Evolutionary conservation across 441 rosid species (phyloP), one percentile per base, ranked within the genome.

Genomic region (Daphne laureola): DNA sequence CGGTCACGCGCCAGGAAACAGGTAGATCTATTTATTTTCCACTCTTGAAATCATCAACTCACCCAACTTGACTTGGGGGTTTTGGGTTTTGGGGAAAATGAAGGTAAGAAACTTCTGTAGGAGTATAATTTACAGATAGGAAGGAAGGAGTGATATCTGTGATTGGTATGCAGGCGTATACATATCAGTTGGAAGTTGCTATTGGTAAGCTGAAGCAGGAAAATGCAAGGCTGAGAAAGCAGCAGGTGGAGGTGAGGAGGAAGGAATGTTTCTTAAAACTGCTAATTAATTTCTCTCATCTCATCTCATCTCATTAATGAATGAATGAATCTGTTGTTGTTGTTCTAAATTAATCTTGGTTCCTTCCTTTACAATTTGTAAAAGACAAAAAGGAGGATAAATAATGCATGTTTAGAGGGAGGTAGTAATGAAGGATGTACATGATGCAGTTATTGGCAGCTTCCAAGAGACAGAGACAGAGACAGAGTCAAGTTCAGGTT

Each of bases 1-100:
- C 74, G 81, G 15, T 79, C 84, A n/a, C 73, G 84, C 54, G 78
- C 81, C 9, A 71, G 81, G 67, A 79, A 73, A 42, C 84, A 76
- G 75, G 84, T 57, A 61, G 13, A 42, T 17, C 55, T 59, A 8
- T 25, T 55, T 59, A 8, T 44, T 53, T 48, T 6, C 16, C 45
- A 13, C 0, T 16, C 3, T 4, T 31, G 36, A 8, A 31, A 31
- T 51, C 51, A 12, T 3, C 14, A 21, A 18, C 0, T 14, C 18
- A 12, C 16, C n/a, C 14, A 13, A 11, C 3, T 1, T 1, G 23
- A 3, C 3, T 18, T 18, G 3, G 3, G 1, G 1, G 3, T 1
- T 18, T 18, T 18, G 23, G 23, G 1, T 1, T 1, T 18, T 1
- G 3, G 3, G 3, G 23, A 3, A 18, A 18, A 3, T 1, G 3